A percentile compares a stretch with the other conserved stretches of the same genome.
Evolutionary conservation across 192 early-diverging fungal genomes (phyloP).

Genomic region (Martensiomyces pterosporus): DNA sequence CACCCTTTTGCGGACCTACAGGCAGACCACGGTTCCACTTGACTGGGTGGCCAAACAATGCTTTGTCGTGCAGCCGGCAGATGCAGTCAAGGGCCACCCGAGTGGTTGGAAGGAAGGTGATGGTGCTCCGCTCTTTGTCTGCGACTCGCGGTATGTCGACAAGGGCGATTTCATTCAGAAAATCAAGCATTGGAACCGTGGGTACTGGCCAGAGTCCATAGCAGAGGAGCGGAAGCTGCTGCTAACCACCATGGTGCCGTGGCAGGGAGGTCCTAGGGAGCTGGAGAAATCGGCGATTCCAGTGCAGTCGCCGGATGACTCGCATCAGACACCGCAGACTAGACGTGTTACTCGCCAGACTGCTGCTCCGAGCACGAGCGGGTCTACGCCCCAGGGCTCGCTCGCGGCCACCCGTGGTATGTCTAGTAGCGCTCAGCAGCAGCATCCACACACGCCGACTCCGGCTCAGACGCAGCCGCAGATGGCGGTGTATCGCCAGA

Average conservation of each 20-base stretch:
- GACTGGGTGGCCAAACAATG: conserved; percentile 15
- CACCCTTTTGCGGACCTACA: conserved; percentile 28
- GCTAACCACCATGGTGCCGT: conserved; percentile 28
- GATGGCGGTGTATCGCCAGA: conserved; percentile 24
- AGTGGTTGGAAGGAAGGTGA: conserved; percentile 28
- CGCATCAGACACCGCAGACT: conserved; percentile 19
- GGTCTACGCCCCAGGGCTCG: neutral
- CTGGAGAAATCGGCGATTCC: conserved; percentile 18
- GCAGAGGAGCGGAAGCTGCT: conserved; percentile 17
- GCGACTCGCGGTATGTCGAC: conserved; percentile 41
- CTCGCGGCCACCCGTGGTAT: too few relatives aligned
- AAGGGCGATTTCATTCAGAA: conserved; percentile 39
- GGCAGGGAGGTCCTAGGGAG: conserved; percentile 23
- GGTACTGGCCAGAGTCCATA: conserved; percentile 35
- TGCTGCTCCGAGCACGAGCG: conserved; percentile 5
- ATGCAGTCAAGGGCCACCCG: conserved; percentile 30
- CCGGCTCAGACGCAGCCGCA: conserved; percentile 17
- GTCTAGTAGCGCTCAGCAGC: too few relatives aligned
- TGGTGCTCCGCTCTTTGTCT: conserved; percentile 23
- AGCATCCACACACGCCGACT: conserved; percentile 2
- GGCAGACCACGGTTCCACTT: conserved; percentile 23
- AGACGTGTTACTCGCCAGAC: conserved; percentile 22
- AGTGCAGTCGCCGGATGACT: conserved; percentile 4
- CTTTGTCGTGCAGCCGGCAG: conserved; percentile 32
- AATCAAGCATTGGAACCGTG: conserved; percentile 28